These are phyloP conservation scores for Botryosphaeria dothidea DNA, from an alignment of 2,329 filamentous ascomycete species.

Conservation along the genomic window DNA sequence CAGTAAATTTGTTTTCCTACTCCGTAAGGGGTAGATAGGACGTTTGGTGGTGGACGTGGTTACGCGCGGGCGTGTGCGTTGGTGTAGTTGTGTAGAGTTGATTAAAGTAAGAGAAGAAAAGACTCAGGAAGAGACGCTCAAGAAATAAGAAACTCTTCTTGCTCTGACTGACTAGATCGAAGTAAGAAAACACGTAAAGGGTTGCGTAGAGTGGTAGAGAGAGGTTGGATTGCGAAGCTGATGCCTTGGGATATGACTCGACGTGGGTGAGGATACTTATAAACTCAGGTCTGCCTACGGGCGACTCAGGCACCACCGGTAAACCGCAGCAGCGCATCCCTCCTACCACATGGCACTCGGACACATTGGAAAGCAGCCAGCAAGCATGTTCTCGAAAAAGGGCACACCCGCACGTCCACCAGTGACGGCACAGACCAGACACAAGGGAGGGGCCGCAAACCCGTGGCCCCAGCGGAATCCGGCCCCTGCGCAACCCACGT, in stretches of 20 bases:
- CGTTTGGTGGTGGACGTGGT: background rate
- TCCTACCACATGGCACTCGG: slow-evolving; percentile 7
- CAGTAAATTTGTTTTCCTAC: background rate
- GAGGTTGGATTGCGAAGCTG: slow-evolving; percentile 5
- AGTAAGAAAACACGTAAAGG: background rate
- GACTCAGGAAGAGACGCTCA: background rate
- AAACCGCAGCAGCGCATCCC: background rate
- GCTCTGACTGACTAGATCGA: background rate
- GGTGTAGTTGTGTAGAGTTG: background rate
- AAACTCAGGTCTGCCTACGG: slow-evolving; percentile 7
- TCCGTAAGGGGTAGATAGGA: background rate
- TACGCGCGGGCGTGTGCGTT: background rate
- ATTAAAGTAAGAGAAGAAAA: background rate
- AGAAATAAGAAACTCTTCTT: slow-evolving; percentile 2
- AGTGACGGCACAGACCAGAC: slow-evolving; percentile 4
- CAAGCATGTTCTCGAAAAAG: slow-evolving; percentile 13
- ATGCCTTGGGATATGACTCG: slow-evolving; percentile 15
- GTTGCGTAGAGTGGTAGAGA: background rate
- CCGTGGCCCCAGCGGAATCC: slow-evolving; percentile 11
- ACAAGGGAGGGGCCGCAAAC: slow-evolving; percentile 14
- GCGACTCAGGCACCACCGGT: slow-evolving; percentile 2
- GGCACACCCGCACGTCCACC: background rate
- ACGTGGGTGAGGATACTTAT: slow-evolving; percentile 13
- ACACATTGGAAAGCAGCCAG: slow-evolving; percentile 1
- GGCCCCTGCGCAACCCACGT: background rate